Evolutionary conservation across 2,329 filamentous ascomycete genomes (phyloP), one percentile per base, ranked within the genome.

Genomic region (Venturia oleaginea): DNA sequence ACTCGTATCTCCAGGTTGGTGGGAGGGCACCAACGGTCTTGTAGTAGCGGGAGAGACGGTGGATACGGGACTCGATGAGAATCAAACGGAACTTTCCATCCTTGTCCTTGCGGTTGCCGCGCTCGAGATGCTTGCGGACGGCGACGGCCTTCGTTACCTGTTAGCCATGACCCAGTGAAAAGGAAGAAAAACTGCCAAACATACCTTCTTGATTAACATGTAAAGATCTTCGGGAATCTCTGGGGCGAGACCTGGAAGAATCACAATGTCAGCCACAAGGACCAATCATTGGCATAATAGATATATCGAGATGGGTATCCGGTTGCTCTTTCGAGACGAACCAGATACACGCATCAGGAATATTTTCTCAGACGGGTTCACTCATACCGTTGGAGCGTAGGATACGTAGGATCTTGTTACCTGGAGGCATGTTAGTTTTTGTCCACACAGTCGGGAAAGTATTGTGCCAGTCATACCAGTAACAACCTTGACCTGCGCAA

Each of bases 131-230:
- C 91, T 99, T 99, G 84, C 94, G 93, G 84, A 99, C 94, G 78
- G 92, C 89, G 75, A 97, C 92, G 74, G 92, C 92, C 92, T 94
- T 68, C 59, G 65, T 43, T 54, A 59, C 38, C 5, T 22, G 17
- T 54, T 64, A 57, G 34, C 15, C 59, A 22, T 19, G n/a, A 38
- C 38, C 7, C 30, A 10, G 22, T 15, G 24, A 15, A 19, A 17
- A 61, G 32, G 32, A 43, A 55, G 38, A 51, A 2, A 38, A 24
- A 24, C 7, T 27, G 30, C 38, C n/a, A 38, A 34, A 55, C 60
- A n/a, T 78, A 95, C 93, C 92, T 99, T 99, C 90, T 97, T 97
- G 91, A 97, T 97, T 80, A 97, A 86, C 90, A 96, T 96, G 89
- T 97, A 99, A 73, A 97, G 89, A 83, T 99, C 94, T 88, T 99